Evolutionary conservation across 768 basidiomycete genomes (phyloP), one percentile per base, ranked within the genome.

Genomic region (Panaeolus cyanescens): DNA sequence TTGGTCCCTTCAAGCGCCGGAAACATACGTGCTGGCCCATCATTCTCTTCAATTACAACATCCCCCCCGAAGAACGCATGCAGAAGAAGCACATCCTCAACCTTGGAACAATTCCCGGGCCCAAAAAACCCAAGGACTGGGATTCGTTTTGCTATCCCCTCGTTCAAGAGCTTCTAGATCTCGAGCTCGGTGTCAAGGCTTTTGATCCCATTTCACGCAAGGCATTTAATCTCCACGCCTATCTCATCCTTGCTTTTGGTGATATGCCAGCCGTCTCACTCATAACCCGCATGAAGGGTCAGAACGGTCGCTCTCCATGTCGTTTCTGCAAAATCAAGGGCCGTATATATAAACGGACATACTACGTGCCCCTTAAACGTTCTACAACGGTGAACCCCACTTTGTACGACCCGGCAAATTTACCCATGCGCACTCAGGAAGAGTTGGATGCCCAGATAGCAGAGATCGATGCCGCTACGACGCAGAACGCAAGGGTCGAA

Each of bases 21-120:
- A 68, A 68, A 3, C 59, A 67, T 3, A 78, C 78, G 0, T 71
- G 72, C 10, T 83, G 79, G 69, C 83, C 80, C 0, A 61, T 84
- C 5, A 60, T 84, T 15, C 9, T 79, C 0, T 72, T 76, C 61
- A 80, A 80, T 55, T 70, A 66, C 58, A 75, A 75, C 53, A 65
- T 75, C 17, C 66, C 66, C 2, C 71, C 73, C 3, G 72, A 77
- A 6, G 62, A 75, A 4, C 70, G 74, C 2, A 77, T 73, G 28
- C 77, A 74, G 25, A 54, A 74, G 9, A 56, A 72, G 3, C 58
- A 81, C 36, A 66, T 82, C 4, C 53, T 84, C 3, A 72, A 70
- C 31, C 42, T 81, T 7, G n/a, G n/a, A n/a, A n/a, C n/a, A n/a
- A n/a, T n/a, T n/a, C n/a, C n/a, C n/a, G n/a, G n/a, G n/a, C n/a